phyloP scores from a whole-genome alignment of 2,329 filamentous ascomycete species.

The Furcasterigmium sp. region DNA sequence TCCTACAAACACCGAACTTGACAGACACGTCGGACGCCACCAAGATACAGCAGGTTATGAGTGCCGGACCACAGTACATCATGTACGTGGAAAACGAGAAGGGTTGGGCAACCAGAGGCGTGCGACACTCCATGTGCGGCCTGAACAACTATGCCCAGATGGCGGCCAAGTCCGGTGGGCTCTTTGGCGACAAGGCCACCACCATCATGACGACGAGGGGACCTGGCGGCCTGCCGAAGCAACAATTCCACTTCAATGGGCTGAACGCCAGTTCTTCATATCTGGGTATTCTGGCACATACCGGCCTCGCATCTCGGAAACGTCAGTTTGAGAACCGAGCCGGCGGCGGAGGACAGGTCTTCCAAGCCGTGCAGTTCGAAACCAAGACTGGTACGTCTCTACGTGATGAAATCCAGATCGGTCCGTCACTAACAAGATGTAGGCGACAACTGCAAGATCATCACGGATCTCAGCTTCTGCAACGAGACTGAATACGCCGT shows the following conservation, averaged over 20 bases:
- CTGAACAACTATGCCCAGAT: constrained; percentile 62
- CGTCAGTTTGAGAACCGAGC: constrained; percentile 25
- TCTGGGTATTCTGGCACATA: constrained; percentile 65
- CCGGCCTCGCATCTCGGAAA: constrained; percentile 38
- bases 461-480: constrained; percentile 87
- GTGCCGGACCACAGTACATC: constrained; percentile 57
- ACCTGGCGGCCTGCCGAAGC: constrained; percentile 63
- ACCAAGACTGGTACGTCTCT: constrained; percentile 66
- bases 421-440: constrained; percentile 6
- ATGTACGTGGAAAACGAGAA: constrained; percentile 69
- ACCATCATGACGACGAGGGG: constrained; percentile 67
- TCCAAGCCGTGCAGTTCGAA: constrained; percentile 63
- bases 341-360: constrained; percentile 73
- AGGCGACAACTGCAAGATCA: constrained; percentile 78
- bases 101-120: constrained; percentile 56
- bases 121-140: constrained; percentile 80
- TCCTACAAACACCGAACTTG: constrained; percentile 74
- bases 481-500: constrained; percentile 86
- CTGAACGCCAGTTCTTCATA: constrained; percentile 71
- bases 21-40: constrained; percentile 49
- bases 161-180: constrained; percentile 49
- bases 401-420: not conserved
- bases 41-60: constrained; percentile 48
- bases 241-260: constrained; percentile 80
- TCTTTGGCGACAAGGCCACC: constrained; percentile 38